Percentiles rank a stretch among this genome's conserved stretches.
Evolutionary conservation across 305 asterid species (phyloP).

Genomic region (Plantago coronopus): DNA sequence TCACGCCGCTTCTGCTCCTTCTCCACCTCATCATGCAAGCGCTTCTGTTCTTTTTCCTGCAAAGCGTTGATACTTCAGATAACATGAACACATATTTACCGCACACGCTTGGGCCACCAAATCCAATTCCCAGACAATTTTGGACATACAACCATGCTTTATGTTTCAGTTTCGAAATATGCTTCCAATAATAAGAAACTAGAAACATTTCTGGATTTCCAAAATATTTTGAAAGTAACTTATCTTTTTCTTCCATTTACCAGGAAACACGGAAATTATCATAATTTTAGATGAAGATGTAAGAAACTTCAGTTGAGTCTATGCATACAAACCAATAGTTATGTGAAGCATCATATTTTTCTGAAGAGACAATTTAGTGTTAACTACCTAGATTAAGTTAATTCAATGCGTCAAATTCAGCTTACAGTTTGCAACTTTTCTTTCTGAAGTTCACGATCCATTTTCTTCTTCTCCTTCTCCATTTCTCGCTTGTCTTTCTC

Average conservation of each 20-base stretch:
- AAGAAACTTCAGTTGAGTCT: not conserved
- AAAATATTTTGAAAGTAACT: no score
- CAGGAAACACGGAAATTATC: not conserved
- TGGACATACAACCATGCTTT: not conserved
- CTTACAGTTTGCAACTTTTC: conserved; percentile 76
- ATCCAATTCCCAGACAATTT: conserved; percentile 7
- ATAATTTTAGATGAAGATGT: not conserved
- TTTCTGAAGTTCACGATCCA: conserved; percentile 65
- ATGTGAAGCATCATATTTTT: not conserved
- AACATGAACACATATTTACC: conserved; percentile 13
- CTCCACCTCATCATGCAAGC: conserved; percentile 12
- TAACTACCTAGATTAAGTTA: not conserved
- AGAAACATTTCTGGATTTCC: not conserved
- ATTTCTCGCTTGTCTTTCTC: conserved; percentile 71
- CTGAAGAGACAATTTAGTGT: not conserved
- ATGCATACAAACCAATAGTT: not conserved
- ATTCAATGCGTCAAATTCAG: not conserved
- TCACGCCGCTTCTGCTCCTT: conserved; percentile 13
- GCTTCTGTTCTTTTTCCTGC: conserved; percentile 74
- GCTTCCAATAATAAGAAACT: not conserved
- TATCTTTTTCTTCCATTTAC: not conserved
- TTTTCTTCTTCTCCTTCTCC: conserved; percentile 73
- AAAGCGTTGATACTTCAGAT: conserved; percentile 16
- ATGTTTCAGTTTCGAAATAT: not conserved
- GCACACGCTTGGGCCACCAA: not conserved